A percentile compares a stretch with the other conserved stretches of the same genome.
These are phyloP conservation scores for Entomortierella chlamydospora DNA, from an alignment of 192 early-diverging fungal species.

Conservation along the genomic window DNA sequence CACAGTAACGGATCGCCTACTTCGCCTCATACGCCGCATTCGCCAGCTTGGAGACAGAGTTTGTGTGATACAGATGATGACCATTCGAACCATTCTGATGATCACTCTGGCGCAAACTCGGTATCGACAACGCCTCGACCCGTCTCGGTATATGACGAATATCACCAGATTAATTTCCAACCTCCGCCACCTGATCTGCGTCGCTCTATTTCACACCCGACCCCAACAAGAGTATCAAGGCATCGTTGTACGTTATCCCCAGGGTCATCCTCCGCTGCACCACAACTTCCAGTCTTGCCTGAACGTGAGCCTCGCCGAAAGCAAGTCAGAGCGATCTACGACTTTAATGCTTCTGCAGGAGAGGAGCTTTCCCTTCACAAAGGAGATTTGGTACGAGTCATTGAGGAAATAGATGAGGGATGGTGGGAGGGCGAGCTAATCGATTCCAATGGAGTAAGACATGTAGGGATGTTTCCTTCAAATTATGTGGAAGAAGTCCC, in stretches of 20 bases:
- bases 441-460: conserved; percentile 67
- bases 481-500: conserved; percentile 85
- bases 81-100: conserved; percentile 19
- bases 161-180: conserved; percentile 13
- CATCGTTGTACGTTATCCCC: too few species aligned
- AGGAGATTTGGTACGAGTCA: conserved; percentile 89
- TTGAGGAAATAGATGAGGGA: conserved; percentile 88
- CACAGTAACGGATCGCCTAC: conserved; percentile 27
- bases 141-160: conserved; percentile 40
- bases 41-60: too few species aligned
- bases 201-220: conserved; percentile 60
- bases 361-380: conserved; percentile 85
- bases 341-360: conserved; percentile 82
- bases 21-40: too few species aligned
- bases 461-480: conserved; percentile 90
- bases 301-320: conserved; percentile 57
- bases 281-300: conserved; percentile 56
- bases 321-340: conserved; percentile 77
- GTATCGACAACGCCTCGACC: conserved; percentile 43
- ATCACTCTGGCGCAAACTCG: conserved; percentile 42
- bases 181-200: conserved; percentile 26
- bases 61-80: conserved; percentile 31
- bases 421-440: conserved; percentile 93
- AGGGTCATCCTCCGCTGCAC: too few species aligned
- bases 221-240: conserved; percentile 27